Conservation (phyloP, 2,329 filamentous ascomycete species). For the Trichoderma sp. region DNA sequence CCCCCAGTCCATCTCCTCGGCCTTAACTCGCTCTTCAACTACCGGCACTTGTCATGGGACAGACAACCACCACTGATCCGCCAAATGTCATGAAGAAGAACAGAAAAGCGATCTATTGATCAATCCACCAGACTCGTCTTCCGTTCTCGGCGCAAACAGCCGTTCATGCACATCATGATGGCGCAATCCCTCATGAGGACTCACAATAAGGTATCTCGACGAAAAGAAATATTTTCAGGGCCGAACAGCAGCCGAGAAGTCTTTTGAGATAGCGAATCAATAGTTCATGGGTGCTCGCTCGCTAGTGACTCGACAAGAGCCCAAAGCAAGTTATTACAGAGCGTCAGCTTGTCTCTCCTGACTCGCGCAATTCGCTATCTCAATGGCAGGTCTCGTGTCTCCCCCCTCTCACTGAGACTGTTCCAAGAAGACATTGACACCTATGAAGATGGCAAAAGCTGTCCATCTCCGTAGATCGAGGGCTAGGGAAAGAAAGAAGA, state of each 20-base stretch:
- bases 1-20: not conserved
- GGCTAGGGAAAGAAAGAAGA: not conserved
- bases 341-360: not conserved
- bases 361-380: slow-evolving; percentile 14
- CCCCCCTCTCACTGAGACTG: not conserved
- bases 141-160: no score
- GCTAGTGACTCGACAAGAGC: not conserved
- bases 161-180: not conserved
- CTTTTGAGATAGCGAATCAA: not conserved
- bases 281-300: not conserved
- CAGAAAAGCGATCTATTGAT: no score
- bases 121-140: no score
- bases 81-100: no score
- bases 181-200: not conserved
- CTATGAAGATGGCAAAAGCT: no score
- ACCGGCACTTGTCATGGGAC: not conserved
- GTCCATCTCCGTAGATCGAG: not conserved
- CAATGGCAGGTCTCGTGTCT: not conserved
- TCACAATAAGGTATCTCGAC: no score
- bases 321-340: not conserved
- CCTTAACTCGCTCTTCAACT: not conserved
- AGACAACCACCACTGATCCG: no score
- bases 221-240: not conserved
- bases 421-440: no score
- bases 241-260: not conserved